phyloP scores from a whole-genome alignment of 2,329 filamentous ascomycete genomes.

The Apiospora saccharicola region DNA sequence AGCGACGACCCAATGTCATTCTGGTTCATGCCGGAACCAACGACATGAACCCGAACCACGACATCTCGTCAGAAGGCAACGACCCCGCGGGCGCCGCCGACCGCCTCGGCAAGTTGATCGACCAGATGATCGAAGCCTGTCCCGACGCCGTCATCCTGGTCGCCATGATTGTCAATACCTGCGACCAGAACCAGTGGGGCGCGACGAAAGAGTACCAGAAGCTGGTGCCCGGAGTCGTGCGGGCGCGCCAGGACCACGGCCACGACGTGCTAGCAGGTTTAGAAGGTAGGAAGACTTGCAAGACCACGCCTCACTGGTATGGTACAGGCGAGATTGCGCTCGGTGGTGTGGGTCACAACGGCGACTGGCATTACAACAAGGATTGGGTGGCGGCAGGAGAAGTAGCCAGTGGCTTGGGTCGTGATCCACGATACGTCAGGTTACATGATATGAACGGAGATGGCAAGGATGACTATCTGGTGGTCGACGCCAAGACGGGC shows the following conservation, averaged over 20 bases:
- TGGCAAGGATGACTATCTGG: neutral
- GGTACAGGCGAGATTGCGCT: neutral
- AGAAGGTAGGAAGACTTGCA: neutral
- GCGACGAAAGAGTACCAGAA: neutral
- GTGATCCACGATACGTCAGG: neutral
- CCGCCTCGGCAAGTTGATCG: neutral
- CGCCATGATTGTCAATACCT: neutral
- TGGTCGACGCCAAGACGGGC: neutral
- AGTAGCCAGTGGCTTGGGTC: neutral
- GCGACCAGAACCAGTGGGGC: neutral
- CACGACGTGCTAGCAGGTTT: neutral
- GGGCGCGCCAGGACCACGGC: no score
- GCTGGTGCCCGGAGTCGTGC: neutral
- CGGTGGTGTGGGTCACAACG: neutral
- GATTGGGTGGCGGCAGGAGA: neutral
- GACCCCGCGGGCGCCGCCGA: neutral
- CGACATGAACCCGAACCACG: constrained; percentile 26
- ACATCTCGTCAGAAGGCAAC: neutral
- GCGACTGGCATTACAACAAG: neutral
- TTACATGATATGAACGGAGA: neutral
- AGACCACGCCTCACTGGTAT: neutral
- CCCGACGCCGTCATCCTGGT: neutral
- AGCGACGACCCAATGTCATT: constrained; percentile 25
- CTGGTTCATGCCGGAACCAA: constrained; percentile 27
- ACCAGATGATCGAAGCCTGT: neutral